These are phyloP conservation scores for Arctium lappa DNA, from an alignment of 129 eudicot species.

Conservation along the genomic window DNA sequence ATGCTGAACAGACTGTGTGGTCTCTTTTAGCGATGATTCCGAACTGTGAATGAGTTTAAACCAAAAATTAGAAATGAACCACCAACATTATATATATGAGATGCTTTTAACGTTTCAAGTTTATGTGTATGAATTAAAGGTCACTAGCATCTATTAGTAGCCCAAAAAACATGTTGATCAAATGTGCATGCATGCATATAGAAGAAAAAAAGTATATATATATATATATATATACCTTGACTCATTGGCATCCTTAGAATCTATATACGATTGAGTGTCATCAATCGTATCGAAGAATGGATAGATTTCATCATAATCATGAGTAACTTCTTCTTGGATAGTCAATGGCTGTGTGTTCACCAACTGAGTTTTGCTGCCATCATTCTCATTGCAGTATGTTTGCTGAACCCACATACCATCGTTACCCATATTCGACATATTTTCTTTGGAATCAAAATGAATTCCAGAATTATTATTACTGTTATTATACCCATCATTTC, in stretches of 20 bases:
- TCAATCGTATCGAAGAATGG: conserved; percentile 74
- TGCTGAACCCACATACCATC: conserved; percentile 55
- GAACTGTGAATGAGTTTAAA: conserved; percentile 43
- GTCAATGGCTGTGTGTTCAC: conserved; percentile 22
- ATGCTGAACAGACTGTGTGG: conserved; percentile 45
- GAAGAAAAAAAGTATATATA: background rate
- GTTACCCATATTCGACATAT: conserved; percentile 28
- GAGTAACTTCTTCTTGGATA: conserved; percentile 45
- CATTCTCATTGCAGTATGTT: conserved; percentile 26
- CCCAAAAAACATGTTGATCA: background rate
- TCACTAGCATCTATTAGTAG: too few species aligned
- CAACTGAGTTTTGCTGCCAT: conserved; percentile 37
- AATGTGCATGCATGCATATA: background rate
- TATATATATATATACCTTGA: conserved; percentile 37
- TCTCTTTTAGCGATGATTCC: conserved; percentile 59
- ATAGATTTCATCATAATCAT: conserved; percentile 64
- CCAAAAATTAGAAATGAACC: background rate
- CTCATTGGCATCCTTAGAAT: conserved; percentile 59
- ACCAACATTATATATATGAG: background rate
- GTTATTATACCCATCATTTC: background rate
- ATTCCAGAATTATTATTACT: conserved; percentile 12
- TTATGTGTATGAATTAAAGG: too few species aligned
- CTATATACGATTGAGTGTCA: conserved; percentile 77
- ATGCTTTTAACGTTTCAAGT: background rate
- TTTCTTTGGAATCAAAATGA: conserved; percentile 41